These are phyloP conservation scores for Lactarius deliciosus DNA, from an alignment of 768 basidiomycete genomes.

Conservation along the genomic window DNA sequence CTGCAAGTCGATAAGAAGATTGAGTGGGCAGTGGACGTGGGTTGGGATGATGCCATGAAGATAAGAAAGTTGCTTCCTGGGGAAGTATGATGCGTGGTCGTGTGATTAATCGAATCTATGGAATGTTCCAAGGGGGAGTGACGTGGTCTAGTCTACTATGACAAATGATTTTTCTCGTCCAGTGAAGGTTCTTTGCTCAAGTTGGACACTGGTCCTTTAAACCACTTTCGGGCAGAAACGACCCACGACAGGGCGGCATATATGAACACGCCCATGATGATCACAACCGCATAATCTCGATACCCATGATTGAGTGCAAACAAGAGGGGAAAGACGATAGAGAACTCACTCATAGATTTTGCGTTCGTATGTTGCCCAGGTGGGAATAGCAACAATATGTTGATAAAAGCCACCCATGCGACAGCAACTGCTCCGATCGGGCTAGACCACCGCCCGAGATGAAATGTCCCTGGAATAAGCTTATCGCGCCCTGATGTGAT, in stretches of 20 bases:
- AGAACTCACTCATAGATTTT: slow-evolving; percentile 28
- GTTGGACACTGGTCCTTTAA: slow-evolving; percentile 61
- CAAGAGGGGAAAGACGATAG: not conserved
- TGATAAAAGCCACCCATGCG: slow-evolving; percentile 64
- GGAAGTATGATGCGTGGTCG: slow-evolving; percentile 32
- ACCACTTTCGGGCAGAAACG: slow-evolving; percentile 68
- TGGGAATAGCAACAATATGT: slow-evolving; percentile 54
- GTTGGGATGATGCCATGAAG: slow-evolving; percentile 53
- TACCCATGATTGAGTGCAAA: slow-evolving; percentile 11
- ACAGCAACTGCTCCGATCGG: slow-evolving; percentile 62
- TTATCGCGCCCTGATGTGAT: slow-evolving; percentile 65
- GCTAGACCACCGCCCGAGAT: slow-evolving; percentile 57
- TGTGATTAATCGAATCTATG: not conserved
- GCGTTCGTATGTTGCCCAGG: slow-evolving; percentile 7
- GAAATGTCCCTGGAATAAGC: slow-evolving; percentile 59
- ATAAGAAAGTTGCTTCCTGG: slow-evolving; percentile 38
- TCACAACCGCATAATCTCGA: slow-evolving; percentile 67
- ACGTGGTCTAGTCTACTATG: not conserved
- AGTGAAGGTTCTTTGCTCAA: slow-evolving; percentile 11
- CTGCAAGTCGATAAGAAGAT: slow-evolving; percentile 53
- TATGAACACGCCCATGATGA: slow-evolving; percentile 62
- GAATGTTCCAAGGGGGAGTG: not conserved
- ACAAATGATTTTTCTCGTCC: not conserved
- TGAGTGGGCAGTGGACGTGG: slow-evolving; percentile 53
- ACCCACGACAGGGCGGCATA: slow-evolving; percentile 66